Percentiles rank a stretch among this genome's conserved stretches.
phyloP scores from a whole-genome alignment of 768 basidiomycete genomes.

The Holtermannia corniformis region DNA sequence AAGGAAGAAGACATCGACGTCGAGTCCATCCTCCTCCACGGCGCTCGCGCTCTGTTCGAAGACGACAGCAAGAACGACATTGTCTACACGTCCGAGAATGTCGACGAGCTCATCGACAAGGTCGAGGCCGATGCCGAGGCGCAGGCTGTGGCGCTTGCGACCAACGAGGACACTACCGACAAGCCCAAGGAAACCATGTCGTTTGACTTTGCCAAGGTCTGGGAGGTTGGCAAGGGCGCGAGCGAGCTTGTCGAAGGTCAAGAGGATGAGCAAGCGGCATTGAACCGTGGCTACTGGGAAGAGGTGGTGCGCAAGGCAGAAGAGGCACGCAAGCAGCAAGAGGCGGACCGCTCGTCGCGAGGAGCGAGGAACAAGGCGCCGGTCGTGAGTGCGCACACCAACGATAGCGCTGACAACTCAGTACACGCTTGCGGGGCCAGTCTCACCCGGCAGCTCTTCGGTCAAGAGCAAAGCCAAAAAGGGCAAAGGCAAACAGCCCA shows the following conservation, averaged over 20 bases:
- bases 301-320: conserved; percentile 53
- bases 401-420: conserved; percentile 8
- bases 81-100: conserved; percentile 58
- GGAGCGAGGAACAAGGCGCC: conserved; percentile 54
- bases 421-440: no score
- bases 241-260: conserved; percentile 49
- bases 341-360: conserved; percentile 56
- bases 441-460: no score
- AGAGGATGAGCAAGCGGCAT: conserved; percentile 45
- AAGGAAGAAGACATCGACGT: conserved; percentile 70
- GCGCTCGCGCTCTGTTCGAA: conserved; percentile 73
- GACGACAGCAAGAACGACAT: conserved; percentile 54
- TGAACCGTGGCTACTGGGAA: conserved; percentile 65
- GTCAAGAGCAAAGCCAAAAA: no score
- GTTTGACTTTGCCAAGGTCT: conserved; percentile 86
- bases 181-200: conserved; percentile 46
- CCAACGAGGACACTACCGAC: conserved; percentile 48
- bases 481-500: no score
- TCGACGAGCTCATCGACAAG: conserved; percentile 76
- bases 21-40: conserved; percentile 79
- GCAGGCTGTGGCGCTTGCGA: conserved; percentile 18
- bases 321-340: conserved; percentile 47
- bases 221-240: conserved; percentile 67
- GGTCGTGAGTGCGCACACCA: not conserved
- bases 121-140: conserved; percentile 57